Conservation (phyloP, 73 alveolate genomes). For the Loxodes magnus region DNA sequence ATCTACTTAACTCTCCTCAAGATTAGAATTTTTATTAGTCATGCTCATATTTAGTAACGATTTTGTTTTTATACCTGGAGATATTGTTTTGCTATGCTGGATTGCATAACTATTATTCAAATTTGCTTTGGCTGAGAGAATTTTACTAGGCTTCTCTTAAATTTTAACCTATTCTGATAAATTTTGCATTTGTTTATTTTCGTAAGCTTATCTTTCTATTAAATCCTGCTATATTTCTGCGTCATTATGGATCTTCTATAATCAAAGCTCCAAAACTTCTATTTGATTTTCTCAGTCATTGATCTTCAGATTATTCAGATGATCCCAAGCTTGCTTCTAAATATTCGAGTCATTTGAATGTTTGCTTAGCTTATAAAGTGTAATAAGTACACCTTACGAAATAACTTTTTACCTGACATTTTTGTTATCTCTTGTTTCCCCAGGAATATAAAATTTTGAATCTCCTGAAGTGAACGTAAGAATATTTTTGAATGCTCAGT, state of each 20-base stretch:
- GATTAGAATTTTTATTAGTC: too few species aligned
- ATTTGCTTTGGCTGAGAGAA: too few species aligned
- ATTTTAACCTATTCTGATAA: too few species aligned
- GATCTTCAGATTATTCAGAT: background rate
- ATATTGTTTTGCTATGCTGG: too few species aligned
- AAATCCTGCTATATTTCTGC: background rate
- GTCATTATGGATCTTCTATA: background rate
- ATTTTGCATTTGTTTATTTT: background rate
- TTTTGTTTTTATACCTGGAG: too few species aligned
- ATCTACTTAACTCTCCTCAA: background rate
- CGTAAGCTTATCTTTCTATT: background rate
- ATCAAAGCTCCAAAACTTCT: background rate
- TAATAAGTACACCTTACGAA: constrained; percentile 1
- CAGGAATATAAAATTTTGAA: constrained; percentile 10
- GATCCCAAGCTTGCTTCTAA: background rate
- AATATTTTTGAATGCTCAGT: too few species aligned
- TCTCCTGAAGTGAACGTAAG: too few species aligned
- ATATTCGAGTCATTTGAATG: background rate
- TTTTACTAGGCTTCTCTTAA: too few species aligned
- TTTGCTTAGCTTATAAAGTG: background rate
- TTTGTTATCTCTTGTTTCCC: constrained; percentile 9
- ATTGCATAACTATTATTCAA: too few species aligned
- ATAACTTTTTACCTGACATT: background rate
- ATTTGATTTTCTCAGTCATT: constrained; percentile 6
- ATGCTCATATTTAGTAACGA: too few species aligned